Percentiles rank a stretch among this genome's conserved stretches.
phyloP scores from a whole-genome alignment of 2,329 filamentous ascomycete genomes.

The Trichoderma koningii region DNA sequence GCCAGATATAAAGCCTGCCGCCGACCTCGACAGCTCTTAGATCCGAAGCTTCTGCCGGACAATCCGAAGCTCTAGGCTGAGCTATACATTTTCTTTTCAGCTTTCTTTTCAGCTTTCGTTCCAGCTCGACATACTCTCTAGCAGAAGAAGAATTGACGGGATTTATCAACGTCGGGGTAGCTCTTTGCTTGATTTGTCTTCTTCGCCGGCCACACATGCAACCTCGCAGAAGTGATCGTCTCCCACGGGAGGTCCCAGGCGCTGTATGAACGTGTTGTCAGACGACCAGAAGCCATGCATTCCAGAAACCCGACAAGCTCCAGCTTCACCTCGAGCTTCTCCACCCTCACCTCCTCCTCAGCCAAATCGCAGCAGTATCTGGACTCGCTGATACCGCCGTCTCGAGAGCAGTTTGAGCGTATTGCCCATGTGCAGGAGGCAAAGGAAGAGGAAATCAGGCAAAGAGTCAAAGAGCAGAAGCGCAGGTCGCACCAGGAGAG shows the following conservation, averaged over 20 bases:
- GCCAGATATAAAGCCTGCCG: constrained; percentile 10
- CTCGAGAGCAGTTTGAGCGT: constrained; percentile 49
- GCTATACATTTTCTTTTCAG: background rate
- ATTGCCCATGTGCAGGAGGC: constrained; percentile 53
- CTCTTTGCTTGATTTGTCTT: background rate
- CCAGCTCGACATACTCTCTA: background rate
- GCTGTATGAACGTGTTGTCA: background rate
- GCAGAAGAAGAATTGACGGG: background rate
- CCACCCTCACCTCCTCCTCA: constrained; percentile 5
- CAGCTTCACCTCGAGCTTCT: constrained; percentile 25
- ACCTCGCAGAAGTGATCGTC: constrained; percentile 20
- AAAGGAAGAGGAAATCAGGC: constrained; percentile 49
- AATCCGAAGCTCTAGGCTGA: constrained; percentile 11
- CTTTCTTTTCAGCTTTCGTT: background rate
- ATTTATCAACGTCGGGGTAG: background rate
- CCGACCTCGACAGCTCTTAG: background rate
- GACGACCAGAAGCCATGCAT: background rate
- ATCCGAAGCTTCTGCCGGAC: constrained; percentile 2
- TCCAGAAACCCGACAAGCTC: constrained; percentile 22
- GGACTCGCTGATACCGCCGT: constrained; percentile 53
- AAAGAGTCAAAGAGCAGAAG: constrained; percentile 43
- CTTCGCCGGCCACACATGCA: constrained; percentile 17
- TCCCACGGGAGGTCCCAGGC: constrained; percentile 24
- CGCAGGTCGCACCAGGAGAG: constrained; percentile 42
- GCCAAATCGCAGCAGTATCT: constrained; percentile 49